Base-by-base conservation (phyloP, 164 flowering plant species). In the Brasenia schreberi region DNA sequence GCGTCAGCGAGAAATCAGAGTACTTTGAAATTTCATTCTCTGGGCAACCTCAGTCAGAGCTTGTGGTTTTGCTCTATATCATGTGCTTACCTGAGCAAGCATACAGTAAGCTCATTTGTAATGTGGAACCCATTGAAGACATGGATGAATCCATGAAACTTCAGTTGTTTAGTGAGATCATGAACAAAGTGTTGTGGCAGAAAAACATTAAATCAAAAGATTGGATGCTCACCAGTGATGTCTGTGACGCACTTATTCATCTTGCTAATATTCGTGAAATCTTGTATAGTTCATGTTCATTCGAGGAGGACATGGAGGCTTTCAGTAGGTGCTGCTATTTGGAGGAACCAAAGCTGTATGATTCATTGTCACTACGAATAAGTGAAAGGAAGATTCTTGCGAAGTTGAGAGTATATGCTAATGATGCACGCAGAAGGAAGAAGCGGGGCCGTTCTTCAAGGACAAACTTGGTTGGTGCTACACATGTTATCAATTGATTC, bases 21-120 rank as follows among this genome's bases (percentile, higher is more conserved):
- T 94, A 94, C 75, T 94, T 90, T 70, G 98, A 94, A 73, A 79
- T 94, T 53, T 82, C 93, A 10, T 83, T 67, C 19, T 73, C 78
- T 61, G 98, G 97, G 66, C 84, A 87, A 73, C 96, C 98, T 18
- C 85, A 94, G 75, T 65, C 77, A 49, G 96, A 94, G 74, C 79
- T 90, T 69, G 74, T 94, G 68, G 65, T 84, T 63, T 79, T 90
- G 11, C 80, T 89, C 19, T 82, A 82, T 78, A 73, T 90, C 67
- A 74, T 86, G 63, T 74, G 75, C 65, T 72, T 90, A 64, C 75
- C 88, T 5, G 93, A 89, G 44, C 83, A 83, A 69, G 73, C 71
- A 27, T 89, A 75, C 71, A 19, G 67, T 59, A 74, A 77, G 69
- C 71, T 93, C 75, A 83, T 83, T 69, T 76, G 77, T 33, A 45